Percentiles rank a stretch among this genome's conserved stretches.
Evolutionary conservation across 2,329 filamentous ascomycete species (phyloP).

Genomic region (Emmonsiellopsis sp.): DNA sequence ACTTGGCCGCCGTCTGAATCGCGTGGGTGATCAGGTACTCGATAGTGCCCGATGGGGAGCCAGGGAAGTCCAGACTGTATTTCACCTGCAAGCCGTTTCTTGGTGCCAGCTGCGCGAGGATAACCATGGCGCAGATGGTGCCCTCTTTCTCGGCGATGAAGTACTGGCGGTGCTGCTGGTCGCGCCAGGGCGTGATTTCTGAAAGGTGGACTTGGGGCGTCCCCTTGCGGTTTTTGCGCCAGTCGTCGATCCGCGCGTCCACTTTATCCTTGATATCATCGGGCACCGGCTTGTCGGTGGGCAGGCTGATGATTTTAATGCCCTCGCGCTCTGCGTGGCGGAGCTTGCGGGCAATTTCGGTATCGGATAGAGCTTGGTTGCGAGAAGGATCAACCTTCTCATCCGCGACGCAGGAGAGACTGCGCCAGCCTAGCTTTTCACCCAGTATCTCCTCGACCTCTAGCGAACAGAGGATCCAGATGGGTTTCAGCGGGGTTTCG

Average conservation of each 20-base stretch:
- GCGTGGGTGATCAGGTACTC: conserved; percentile 70
- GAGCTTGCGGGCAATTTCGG: conserved; percentile 62
- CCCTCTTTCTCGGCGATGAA: conserved; percentile 66
- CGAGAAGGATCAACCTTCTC: conserved; percentile 71
- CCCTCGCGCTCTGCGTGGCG: conserved; percentile 74
- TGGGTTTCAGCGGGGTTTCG: conserved; percentile 61
- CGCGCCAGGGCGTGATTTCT: conserved; percentile 80
- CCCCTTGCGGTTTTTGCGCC: conserved; percentile 71
- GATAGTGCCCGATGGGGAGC: conserved; percentile 75
- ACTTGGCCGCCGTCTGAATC: conserved; percentile 50
- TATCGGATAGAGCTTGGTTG: conserved; percentile 57
- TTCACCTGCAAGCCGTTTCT: conserved; percentile 87
- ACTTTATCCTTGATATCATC: conserved; percentile 60
- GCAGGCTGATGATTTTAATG: conserved; percentile 66
- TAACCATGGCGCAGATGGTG: conserved; percentile 65
- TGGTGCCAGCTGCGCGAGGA: conserved; percentile 71
- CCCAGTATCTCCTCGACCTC: conserved; percentile 72
- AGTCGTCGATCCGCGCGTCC: conserved; percentile 65
- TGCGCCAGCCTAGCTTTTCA: conserved; percentile 74
- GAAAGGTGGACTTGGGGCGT: conserved; percentile 75
- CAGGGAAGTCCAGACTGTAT: conserved; percentile 89
- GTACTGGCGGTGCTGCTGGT: conserved; percentile 73
- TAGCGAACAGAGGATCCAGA: conserved; percentile 83
- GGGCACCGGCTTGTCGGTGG: conserved; percentile 52
- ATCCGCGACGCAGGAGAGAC: conserved; percentile 78